Evolutionary conservation across 257 asterid genomes (phyloP).

Genomic region (Datura wrightii): DNA sequence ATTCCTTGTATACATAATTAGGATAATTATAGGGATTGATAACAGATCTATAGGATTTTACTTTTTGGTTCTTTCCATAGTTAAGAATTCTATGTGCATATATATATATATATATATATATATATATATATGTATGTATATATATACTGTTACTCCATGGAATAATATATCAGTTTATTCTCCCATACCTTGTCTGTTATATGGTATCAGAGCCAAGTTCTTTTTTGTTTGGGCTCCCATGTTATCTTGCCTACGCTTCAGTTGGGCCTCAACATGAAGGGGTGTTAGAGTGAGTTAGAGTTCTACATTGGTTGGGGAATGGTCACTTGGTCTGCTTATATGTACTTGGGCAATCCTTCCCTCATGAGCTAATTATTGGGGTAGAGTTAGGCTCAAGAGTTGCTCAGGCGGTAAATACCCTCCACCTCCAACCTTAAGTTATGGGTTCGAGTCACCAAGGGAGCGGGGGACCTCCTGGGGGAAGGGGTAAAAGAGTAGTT

Average conservation of each 20-base stretch:
- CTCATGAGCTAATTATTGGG: too few relatives aligned
- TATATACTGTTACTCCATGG: neutral
- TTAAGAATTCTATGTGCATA: neutral
- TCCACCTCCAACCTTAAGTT: too few relatives aligned
- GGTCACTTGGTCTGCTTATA: too few relatives aligned
- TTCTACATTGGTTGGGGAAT: too few relatives aligned
- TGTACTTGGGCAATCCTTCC: too few relatives aligned
- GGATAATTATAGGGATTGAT: neutral
- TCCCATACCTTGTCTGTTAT: slow-evolving; percentile 14
- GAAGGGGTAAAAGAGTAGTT: too few relatives aligned
- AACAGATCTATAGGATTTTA: neutral
- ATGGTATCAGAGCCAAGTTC: neutral
- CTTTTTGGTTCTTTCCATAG: neutral
- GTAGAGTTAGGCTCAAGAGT: too few relatives aligned
- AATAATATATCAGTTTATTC: neutral
- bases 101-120: neutral
- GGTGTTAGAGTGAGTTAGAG: too few relatives aligned
- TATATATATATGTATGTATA: neutral
- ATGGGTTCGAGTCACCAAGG: too few relatives aligned
- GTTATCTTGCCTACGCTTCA: neutral
- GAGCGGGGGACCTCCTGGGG: too few relatives aligned
- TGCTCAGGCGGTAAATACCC: too few relatives aligned
- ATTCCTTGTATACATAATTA: neutral
- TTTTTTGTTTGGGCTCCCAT: neutral
- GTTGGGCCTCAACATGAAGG: slow-evolving; percentile 6